Evolutionary conservation across 208 protist genomes (phyloP), one percentile per base, ranked within the genome.

Genomic region (Acanthamoeba healyi): DNA sequence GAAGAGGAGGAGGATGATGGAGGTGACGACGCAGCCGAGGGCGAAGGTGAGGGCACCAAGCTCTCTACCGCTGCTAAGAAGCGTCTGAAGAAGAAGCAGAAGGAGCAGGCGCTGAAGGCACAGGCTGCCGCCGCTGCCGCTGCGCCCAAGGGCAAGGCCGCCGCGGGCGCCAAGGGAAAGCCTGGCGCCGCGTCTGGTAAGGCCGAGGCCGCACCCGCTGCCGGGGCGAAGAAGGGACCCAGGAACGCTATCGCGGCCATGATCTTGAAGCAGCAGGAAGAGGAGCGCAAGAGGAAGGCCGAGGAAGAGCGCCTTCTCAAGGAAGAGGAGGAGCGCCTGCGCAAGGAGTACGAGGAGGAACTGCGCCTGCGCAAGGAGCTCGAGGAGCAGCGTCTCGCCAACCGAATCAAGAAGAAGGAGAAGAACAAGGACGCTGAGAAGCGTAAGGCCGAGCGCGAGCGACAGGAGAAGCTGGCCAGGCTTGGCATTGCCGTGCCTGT

Each of bases 71-170:
- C 56, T 61, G 46, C 82, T 26, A 67, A 89, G 44, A 93, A 93
- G 88, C n/a, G 51, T 14, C 51, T 74, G 6, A 94, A 94, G 58
- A 94, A 87, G 32, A 82, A 87, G 46, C 44, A 94, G 24, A 94
- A 94, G 77, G 72, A 94, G 54, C 93, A 88, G 46, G 56, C 87
- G 42, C 87, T 65, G 70, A 94, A 94, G 77, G 61, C 87, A 15
- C 42, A 46, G 38, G 63, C 65, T 24, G 46, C 65, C 44, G 87
- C 63, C 22, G 14, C 61, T 54, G 38, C 26, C 24, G 29, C 61
- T 67, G 44, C 34, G 24, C 19, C 67, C 40, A 74, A 92, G 61
- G 61, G 36, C 58, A 92, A 72, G 61, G 61, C 51, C 34, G 40
- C 12, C 10, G 29, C 40, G 6, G 29, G 12, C 32, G 36, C 42